Evolutionary conservation across 108 stramenopile genomes (phyloP).

Genomic region (Tribonema minus): DNA sequence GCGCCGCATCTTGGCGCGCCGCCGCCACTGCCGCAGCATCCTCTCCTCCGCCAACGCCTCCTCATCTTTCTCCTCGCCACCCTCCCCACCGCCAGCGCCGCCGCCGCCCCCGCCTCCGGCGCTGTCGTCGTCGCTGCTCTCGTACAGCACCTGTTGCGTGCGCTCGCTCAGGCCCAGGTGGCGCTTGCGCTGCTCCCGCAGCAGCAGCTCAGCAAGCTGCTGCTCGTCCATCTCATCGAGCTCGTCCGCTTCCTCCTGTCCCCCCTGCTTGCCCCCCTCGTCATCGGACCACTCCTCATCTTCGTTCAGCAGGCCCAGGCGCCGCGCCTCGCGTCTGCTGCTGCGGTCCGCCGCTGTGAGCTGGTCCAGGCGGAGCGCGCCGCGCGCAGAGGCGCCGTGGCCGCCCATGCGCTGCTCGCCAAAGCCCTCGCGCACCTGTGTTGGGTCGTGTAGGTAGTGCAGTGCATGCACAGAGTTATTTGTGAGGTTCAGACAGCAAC

Average conservation of each 20-base stretch:
- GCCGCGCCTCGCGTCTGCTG: constrained; percentile 40
- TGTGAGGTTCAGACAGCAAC: too few species aligned
- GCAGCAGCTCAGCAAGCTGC: constrained; percentile 32
- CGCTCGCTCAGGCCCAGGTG: constrained; percentile 44
- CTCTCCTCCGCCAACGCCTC: constrained; percentile 40
- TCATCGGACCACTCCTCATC: constrained; percentile 45
- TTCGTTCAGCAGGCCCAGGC: constrained; percentile 44
- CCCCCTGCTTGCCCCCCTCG: constrained; percentile 4
- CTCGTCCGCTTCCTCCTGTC: neutral
- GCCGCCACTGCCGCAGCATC: constrained; percentile 31
- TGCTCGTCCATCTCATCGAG: constrained; percentile 40
- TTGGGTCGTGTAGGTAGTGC: too few species aligned
- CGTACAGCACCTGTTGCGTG: neutral
- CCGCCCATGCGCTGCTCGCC: constrained; percentile 40
- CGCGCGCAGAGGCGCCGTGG: constrained; percentile 9
- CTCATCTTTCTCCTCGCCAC: constrained; percentile 15
- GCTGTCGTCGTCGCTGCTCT: neutral
- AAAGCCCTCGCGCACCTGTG: constrained; percentile 47
- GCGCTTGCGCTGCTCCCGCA: constrained; percentile 35
- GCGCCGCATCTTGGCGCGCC: constrained; percentile 40
- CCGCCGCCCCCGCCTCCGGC: neutral
- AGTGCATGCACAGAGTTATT: too few species aligned
- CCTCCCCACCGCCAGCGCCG: neutral
- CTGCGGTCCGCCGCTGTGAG: constrained; percentile 40
- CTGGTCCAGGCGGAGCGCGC: constrained; percentile 39